Conservation (phyloP, 441 rosid species). For the Viola pubescens region DNA sequence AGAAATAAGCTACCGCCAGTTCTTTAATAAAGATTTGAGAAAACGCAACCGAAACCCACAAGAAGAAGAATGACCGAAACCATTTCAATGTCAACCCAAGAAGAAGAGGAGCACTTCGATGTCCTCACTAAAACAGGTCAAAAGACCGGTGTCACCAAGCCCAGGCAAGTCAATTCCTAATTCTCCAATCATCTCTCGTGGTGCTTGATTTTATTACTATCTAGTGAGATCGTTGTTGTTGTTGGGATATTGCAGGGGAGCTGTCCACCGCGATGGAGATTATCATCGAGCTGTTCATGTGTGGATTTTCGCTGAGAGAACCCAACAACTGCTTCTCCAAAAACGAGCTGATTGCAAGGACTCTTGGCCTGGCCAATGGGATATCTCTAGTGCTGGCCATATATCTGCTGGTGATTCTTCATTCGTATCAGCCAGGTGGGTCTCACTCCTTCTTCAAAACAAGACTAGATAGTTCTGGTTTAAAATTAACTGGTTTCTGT, state of each 20-base stretch:
- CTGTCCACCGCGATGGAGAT: slow-evolving; percentile 74
- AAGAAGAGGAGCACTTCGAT: background rate
- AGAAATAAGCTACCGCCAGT: too few relatives aligned
- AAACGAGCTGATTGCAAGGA: slow-evolving; percentile 67
- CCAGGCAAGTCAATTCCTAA: background rate
- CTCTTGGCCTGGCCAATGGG: slow-evolving; percentile 85
- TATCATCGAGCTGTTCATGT: slow-evolving; percentile 84
- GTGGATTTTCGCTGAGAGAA: slow-evolving; percentile 78
- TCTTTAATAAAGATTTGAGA: too few relatives aligned
- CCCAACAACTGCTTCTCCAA: slow-evolving; percentile 69
- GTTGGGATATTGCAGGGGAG: slow-evolving; percentile 33
- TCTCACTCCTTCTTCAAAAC: background rate
- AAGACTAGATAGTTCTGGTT: background rate
- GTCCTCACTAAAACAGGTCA: background rate
- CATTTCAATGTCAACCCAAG: background rate
- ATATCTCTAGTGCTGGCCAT: slow-evolving; percentile 91
- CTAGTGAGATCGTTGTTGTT: background rate
- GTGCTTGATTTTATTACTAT: background rate
- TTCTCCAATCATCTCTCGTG: background rate
- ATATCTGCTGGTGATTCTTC: slow-evolving; percentile 81
- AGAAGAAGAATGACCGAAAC: too few relatives aligned
- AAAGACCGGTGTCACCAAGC: background rate
- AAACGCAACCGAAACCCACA: too few relatives aligned
- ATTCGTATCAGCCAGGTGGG: slow-evolving; percentile 61
- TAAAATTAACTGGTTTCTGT: background rate